Evolutionary conservation across 176 grass and related monocot genomes (phyloP).

Genomic region (Pharus latifolius): DNA sequence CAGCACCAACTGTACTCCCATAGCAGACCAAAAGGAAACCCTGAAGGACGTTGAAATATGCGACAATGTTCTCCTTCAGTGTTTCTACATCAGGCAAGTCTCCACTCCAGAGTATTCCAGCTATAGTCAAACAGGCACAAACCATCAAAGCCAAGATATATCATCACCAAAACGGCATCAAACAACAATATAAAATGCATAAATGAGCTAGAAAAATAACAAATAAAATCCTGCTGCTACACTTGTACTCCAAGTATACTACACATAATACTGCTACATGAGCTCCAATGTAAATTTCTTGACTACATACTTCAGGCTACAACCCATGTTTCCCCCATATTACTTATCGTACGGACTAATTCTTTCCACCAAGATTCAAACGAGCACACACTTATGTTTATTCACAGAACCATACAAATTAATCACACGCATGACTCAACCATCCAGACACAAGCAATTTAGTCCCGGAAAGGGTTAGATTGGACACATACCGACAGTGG

Average conservation of each 20-base stretch:
- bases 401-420: not conserved
- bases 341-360: not conserved
- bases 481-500: slow-evolving; percentile 49
- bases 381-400: not conserved
- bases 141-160: not conserved
- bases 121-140: slow-evolving; percentile 19
- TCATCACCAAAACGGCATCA: not conserved
- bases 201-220: not conserved
- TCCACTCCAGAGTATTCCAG: slow-evolving; percentile 88
- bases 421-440: not conserved
- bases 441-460: not conserved
- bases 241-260: not conserved
- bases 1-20: slow-evolving; percentile 58
- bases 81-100: slow-evolving; percentile 55
- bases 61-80: slow-evolving; percentile 65
- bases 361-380: not conserved
- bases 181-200: not conserved
- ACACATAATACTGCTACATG: not conserved
- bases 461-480: not conserved
- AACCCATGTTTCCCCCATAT: not conserved
- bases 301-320: not conserved
- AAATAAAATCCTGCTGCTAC: not conserved
- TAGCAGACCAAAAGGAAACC: slow-evolving; percentile 87
- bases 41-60: slow-evolving; percentile 75
- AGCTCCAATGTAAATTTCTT: not conserved